A percentile compares a stretch with the other conserved stretches of the same genome.
phyloP scores from a whole-genome alignment of 2,329 filamentous ascomycete genomes.

The Proliferodiscus dingleyae region DNA sequence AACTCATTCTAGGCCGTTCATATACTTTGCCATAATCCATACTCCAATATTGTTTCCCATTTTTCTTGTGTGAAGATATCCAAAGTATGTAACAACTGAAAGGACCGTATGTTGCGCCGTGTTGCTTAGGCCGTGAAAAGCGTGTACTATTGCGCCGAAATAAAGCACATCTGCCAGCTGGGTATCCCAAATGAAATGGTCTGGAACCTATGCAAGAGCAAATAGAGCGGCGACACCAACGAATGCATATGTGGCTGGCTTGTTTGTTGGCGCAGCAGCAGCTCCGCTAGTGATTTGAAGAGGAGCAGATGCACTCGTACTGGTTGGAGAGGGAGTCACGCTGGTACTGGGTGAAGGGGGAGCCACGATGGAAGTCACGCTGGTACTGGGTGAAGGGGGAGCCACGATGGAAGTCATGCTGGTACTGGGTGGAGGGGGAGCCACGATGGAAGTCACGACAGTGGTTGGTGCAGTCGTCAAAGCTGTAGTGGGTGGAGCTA shows the following conservation, averaged over 20 bases:
- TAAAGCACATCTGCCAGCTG: neutral
- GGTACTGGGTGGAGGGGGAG: neutral
- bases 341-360: neutral
- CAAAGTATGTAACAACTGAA: neutral
- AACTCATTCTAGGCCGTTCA: neutral
- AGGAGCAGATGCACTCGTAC: conserved; percentile 17
- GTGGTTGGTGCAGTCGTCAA: conserved; percentile 10
- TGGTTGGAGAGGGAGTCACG: neutral
- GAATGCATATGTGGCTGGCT: conserved; percentile 21
- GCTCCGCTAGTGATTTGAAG: conserved; percentile 15
- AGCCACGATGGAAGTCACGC: neutral
- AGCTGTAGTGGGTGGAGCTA: conserved; percentile 1
- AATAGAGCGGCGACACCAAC: conserved; percentile 28
- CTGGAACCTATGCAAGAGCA: conserved; percentile 21
- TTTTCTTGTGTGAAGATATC: neutral
- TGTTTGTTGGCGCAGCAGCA: conserved; percentile 21
- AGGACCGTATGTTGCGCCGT: neutral
- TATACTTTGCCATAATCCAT: neutral
- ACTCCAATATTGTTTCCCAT: neutral
- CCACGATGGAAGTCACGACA: neutral
- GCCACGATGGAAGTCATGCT: neutral
- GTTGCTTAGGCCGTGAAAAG: neutral
- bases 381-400: neutral
- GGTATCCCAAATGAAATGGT: neutral
- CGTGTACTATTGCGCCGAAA: neutral